Conservation (phyloP, 2,329 filamentous ascomycete species). For the Aspergillus pseudoterreus region DNA sequence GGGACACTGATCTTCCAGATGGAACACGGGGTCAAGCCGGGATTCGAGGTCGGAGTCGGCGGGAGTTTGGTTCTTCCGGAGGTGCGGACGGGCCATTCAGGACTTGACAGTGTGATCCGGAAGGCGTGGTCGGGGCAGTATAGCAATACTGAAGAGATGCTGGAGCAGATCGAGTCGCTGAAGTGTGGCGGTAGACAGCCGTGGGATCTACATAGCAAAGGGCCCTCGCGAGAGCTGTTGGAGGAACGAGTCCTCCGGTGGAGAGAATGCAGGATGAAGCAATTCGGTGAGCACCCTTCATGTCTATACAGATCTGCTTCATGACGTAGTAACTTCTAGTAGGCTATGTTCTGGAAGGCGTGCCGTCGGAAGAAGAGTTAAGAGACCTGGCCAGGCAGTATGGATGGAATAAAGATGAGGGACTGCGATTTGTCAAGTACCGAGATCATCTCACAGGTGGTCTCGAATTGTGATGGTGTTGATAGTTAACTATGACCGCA, state of each 20-base stretch:
- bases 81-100: neutral
- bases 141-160: neutral
- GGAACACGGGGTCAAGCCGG: constrained; percentile 10
- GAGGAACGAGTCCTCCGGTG: neutral
- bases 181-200: neutral
- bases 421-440: neutral
- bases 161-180: neutral
- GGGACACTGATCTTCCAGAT: constrained; percentile 20
- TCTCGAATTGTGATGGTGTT: too few species aligned
- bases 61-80: neutral
- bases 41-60: neutral
- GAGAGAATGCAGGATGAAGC: neutral
- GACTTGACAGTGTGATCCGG: neutral
- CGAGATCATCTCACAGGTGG: too few species aligned
- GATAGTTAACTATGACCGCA: neutral
- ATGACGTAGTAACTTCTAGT: neutral
- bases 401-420: neutral
- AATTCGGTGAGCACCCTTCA: neutral
- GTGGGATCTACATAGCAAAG: neutral
- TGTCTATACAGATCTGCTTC: neutral
- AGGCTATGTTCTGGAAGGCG: neutral
- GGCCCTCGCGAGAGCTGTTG: neutral
- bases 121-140: neutral
- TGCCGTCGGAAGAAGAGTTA: neutral
- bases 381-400: neutral